phyloP scores from a whole-genome alignment of 1,284 basidiomycete species.

The Erythrobasidium hasegawianum region DNA sequence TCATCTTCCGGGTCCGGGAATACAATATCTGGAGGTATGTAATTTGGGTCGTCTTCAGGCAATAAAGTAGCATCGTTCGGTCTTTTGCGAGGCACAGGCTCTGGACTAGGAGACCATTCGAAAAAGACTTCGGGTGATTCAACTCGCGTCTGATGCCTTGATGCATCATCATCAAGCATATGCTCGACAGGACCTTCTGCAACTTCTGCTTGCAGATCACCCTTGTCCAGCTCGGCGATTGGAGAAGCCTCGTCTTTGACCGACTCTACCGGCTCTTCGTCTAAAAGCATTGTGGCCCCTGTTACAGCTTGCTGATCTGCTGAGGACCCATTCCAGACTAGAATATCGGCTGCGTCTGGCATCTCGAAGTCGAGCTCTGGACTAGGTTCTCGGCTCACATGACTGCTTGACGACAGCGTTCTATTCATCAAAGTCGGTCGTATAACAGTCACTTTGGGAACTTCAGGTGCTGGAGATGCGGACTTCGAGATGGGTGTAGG shows the following conservation, averaged over 20 bases:
- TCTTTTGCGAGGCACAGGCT: slow-evolving; percentile 18
- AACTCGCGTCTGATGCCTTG: neutral
- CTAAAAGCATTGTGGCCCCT: slow-evolving; percentile 1
- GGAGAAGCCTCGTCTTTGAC: neutral
- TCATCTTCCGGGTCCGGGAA: slow-evolving; percentile 32
- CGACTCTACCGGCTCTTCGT: slow-evolving; percentile 15
- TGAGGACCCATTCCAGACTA: slow-evolving; percentile 6
- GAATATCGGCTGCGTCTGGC: neutral
- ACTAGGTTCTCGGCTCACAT: neutral
- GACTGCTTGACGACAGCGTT: slow-evolving; percentile 16
- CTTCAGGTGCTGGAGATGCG: neutral
- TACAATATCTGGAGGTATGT: slow-evolving; percentile 33
- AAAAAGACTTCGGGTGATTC: slow-evolving; percentile 44
- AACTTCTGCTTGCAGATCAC: slow-evolving; percentile 27
- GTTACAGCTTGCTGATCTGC: slow-evolving; percentile 14
- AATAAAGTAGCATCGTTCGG: slow-evolving; percentile 20
- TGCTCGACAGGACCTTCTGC: neutral
- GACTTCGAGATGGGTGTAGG: neutral
- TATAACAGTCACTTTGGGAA: neutral
- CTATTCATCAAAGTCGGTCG: slow-evolving; percentile 25
- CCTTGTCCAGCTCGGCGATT: slow-evolving; percentile 15
- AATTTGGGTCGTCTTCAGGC: slow-evolving; percentile 29
- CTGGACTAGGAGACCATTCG: slow-evolving; percentile 47
- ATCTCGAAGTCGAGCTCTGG: neutral
- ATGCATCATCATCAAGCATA: neutral